phyloP scores from a whole-genome alignment of 129 eudicot genomes.

The Logfia minima region DNA sequence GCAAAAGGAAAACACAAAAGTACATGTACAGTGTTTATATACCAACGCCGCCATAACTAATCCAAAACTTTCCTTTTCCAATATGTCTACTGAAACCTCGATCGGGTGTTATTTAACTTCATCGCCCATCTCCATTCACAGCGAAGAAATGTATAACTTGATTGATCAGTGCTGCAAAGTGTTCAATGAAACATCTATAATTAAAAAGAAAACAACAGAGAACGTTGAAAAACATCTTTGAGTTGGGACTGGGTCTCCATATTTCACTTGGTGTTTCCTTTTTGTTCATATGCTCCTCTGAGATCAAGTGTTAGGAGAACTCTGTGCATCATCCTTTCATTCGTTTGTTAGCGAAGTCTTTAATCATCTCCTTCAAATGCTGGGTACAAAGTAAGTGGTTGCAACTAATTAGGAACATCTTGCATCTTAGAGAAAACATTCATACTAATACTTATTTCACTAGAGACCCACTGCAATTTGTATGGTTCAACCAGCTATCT shows the following conservation, averaged over 20 bases:
- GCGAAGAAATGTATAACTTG: conserved; percentile 10
- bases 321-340: conserved; percentile 39
- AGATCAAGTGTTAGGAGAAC: background rate
- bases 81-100: conserved; percentile 24
- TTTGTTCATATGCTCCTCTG: conserved; percentile 1
- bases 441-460: background rate
- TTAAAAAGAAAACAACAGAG: conserved; percentile 6
- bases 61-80: conserved; percentile 33
- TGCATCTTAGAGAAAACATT: conserved; percentile 10
- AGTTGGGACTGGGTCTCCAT: conserved; percentile 1
- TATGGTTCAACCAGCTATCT: background rate
- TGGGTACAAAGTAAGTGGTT: conserved; percentile 34
- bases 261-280: conserved; percentile 11
- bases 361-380: conserved; percentile 79
- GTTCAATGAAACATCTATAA: background rate
- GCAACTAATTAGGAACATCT: conserved; percentile 9
- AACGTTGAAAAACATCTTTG: conserved; percentile 15
- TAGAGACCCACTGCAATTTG: background rate
- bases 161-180: conserved; percentile 4
- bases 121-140: conserved; percentile 18
- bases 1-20: background rate
- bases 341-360: conserved; percentile 50
- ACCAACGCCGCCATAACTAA: conserved; percentile 28
- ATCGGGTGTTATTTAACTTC: conserved; percentile 15
- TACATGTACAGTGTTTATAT: conserved; percentile 38